Conservation (phyloP, 768 basidiomycete genomes). For the Stropharia rugosoannulata region DNA sequence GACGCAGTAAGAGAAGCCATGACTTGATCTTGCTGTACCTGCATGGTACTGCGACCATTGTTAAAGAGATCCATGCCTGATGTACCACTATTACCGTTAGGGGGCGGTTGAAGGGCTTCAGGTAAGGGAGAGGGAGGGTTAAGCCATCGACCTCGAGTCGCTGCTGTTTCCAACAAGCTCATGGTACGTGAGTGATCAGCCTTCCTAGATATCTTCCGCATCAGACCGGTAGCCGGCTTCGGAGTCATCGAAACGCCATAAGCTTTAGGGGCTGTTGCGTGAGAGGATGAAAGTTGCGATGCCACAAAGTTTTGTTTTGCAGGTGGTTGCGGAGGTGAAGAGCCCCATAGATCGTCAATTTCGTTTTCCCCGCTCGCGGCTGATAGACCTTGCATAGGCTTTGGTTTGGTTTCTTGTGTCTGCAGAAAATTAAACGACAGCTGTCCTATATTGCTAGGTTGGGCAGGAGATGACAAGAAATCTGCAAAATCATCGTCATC, state of each 20-base stretch:
- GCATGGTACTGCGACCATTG: conserved; percentile 22
- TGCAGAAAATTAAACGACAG: conserved; percentile 17
- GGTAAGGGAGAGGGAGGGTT: conserved; percentile 48
- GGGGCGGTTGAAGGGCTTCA: conserved; percentile 35
- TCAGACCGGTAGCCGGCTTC: conserved; percentile 10
- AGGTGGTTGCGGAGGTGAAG: conserved; percentile 19
- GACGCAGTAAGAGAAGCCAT: conserved; percentile 24
- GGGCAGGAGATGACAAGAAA: conserved; percentile 37
- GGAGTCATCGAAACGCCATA: conserved; percentile 1
- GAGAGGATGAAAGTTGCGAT: conserved; percentile 1
- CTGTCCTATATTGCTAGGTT: conserved; percentile 10
- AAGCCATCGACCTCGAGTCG: conserved; percentile 49
- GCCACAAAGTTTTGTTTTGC: conserved; percentile 10
- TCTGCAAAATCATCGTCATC: conserved; percentile 59
- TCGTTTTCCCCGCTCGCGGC: conserved; percentile 32
- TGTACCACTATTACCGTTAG: conserved; percentile 11
- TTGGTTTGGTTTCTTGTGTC: not conserved
- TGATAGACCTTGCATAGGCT: not conserved
- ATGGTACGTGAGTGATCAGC: conserved; percentile 57
- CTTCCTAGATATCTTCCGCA: conserved; percentile 32
- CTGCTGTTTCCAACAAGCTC: conserved; percentile 57
- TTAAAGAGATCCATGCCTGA: conserved; percentile 28
- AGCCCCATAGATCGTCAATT: conserved; percentile 46
- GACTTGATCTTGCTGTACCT: conserved; percentile 25
- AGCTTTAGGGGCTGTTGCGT: conserved; percentile 12